Evolutionary conservation across 2,329 filamentous ascomycete species (phyloP).

Genomic region (Pseudomassariella vexata): DNA sequence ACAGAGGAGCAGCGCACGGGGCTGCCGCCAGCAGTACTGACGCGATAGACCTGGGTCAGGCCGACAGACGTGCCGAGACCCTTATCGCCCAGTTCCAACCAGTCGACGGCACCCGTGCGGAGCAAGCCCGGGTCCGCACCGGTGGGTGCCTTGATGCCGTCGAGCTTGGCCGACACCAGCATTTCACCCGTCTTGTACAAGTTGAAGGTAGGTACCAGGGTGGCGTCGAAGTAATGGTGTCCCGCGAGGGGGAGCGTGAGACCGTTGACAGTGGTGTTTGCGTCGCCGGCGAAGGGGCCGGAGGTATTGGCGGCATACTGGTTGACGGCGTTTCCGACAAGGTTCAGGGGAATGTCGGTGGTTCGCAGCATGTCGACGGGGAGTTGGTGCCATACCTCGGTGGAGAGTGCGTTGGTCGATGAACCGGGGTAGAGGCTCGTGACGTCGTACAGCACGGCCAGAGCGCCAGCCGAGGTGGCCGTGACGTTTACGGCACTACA

Average conservation of each 20-base stretch:
- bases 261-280: conserved; percentile 30
- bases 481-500: conserved; percentile 34
- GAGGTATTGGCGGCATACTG: conserved; percentile 36
- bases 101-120: conserved; percentile 46
- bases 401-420: conserved; percentile 32
- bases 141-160: conserved; percentile 44
- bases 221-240: conserved; percentile 60
- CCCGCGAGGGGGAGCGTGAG: conserved; percentile 36
- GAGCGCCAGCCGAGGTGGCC: conserved; percentile 42
- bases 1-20: conserved; percentile 34
- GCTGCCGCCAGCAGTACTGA: conserved; percentile 46
- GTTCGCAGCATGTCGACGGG: conserved; percentile 32
- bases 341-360: conserved; percentile 42
- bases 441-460: conserved; percentile 56
- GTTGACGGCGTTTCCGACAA: conserved; percentile 22
- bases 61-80: conserved; percentile 27
- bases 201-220: conserved; percentile 53
- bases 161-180: conserved; percentile 42
- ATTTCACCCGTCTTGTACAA: conserved; percentile 37
- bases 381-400: no score
- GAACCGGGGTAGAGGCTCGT: conserved; percentile 44
- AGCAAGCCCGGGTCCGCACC: conserved; percentile 39
- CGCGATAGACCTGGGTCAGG: conserved; percentile 44
- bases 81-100: conserved; percentile 42
- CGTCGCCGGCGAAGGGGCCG: conserved; percentile 37